These are phyloP conservation scores for Penicillium manginii DNA, from an alignment of 495 filamentous ascomycete genomes.

Conservation along the genomic window DNA sequence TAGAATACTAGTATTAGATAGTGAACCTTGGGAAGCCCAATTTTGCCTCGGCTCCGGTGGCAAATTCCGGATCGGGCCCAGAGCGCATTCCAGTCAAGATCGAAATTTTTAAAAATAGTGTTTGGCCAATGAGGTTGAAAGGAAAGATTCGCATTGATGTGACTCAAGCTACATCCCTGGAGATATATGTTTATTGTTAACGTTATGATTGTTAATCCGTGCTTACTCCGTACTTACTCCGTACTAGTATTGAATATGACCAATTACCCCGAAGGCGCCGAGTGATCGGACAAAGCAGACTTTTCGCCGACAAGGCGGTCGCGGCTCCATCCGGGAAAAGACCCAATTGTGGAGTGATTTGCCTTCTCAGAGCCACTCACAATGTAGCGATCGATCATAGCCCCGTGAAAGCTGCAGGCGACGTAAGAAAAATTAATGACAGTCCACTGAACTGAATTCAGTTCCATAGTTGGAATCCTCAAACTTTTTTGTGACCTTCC, in stretches of 20 bases:
- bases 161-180: too few species aligned
- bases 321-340: constrained; percentile 20
- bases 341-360: constrained; percentile 21
- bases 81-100: background rate
- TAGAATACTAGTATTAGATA: too few species aligned
- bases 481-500: constrained; percentile 18
- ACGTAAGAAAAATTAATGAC: constrained; percentile 25
- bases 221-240: background rate
- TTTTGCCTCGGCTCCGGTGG: too few species aligned
- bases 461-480: constrained; percentile 10
- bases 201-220: background rate
- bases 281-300: constrained; percentile 19
- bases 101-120: background rate
- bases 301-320: constrained; percentile 22
- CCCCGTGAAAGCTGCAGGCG: constrained; percentile 9
- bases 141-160: background rate
- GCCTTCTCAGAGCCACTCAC: constrained; percentile 21
- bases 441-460: too few species aligned
- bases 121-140: background rate
- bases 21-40: too few species aligned
- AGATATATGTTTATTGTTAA: too few species aligned
- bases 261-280: constrained; percentile 26
- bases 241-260: background rate
- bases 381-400: constrained; percentile 20
- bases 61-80: too few species aligned